Evolutionary conservation across 2,329 filamentous ascomycete species (phyloP), one percentile per base, ranked within the genome.

Genomic region (Fusarium sp.): DNA sequence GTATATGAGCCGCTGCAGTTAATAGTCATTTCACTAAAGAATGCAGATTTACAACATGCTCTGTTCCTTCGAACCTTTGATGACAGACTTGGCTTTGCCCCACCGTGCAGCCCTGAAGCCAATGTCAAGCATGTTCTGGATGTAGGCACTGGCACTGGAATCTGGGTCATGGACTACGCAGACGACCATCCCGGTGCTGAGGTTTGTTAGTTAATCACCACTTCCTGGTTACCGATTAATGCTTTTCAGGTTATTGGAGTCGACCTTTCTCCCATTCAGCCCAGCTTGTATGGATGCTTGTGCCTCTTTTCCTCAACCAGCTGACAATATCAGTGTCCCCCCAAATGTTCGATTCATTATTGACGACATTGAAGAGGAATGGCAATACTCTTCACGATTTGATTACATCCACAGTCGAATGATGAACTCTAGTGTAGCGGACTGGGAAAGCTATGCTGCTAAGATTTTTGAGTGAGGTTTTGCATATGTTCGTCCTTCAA

Each of bases 321-420:
- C 62, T 65, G 5, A 65, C 31, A 3, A 1, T 10, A 7, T 0
- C 7, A 65, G 60, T 5, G 64, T 66, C 7, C 64, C 64, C 3
- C 62, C 50, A 7, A 66, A 66, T 3, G 63, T 65, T 0, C 61
- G 61, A 20, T 66, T 66, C 15, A 66, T 66, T 0, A 41, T 66
- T 7, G 63, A 66, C 8, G 63, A 65, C 2, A 45, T 70, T 6
- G 60, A 70, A 11, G 67, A 70, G 8, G 65, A 70, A 13, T 70
- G 65, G 67, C 35, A 41, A 0, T 70, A 61, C 20, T 36, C 60
- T 5, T 18, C 39, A 4, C 18, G 33, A 3, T 70, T 70, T 10
- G 65, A 70, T 17, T 70, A 70, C 5, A 70, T 70, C 4, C 66
- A 70, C 2, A 70, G 66, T 1, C 35, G 65, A 12, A 70, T 65